Evolutionary conservation across 176 grass and related monocot genomes (phyloP).

Genomic region (Cenchrus purpureus): DNA sequence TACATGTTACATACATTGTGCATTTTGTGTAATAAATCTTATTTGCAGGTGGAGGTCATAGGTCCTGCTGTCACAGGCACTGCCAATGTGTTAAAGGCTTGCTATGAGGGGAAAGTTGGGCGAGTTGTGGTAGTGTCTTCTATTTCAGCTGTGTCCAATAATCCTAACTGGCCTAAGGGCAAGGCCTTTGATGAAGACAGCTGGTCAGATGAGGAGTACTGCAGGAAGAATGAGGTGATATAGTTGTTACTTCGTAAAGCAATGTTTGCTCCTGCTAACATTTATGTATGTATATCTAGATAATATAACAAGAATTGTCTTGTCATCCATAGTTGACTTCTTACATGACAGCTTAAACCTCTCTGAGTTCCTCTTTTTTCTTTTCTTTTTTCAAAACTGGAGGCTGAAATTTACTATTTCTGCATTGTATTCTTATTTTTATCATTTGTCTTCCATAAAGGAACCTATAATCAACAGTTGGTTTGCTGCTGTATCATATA

Average conservation of each 20-base stretch:
- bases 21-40: neutral
- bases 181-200: slow-evolving; percentile 69
- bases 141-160: slow-evolving; percentile 28
- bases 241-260: neutral
- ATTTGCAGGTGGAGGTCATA: slow-evolving; percentile 58
- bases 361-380: neutral
- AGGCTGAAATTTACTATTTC: neutral
- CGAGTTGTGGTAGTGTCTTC: slow-evolving; percentile 80
- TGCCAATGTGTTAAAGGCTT: slow-evolving; percentile 75
- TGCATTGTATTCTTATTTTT: neutral
- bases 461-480: neutral
- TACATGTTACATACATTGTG: neutral
- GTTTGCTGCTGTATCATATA: neutral
- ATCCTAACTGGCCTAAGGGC: slow-evolving; percentile 62
- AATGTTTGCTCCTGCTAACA: neutral
- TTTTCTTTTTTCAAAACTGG: neutral
- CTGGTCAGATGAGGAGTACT: slow-evolving; percentile 70
- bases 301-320: neutral
- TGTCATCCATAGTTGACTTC: neutral
- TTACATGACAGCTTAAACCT: neutral
- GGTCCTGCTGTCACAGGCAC: slow-evolving; percentile 73
- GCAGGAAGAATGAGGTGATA: slow-evolving; percentile 69
- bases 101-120: slow-evolving; percentile 62
- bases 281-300: neutral
- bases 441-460: neutral